phyloP scores from a whole-genome alignment of 495 filamentous ascomycete genomes.

The Friedmanniomyces simplex region DNA sequence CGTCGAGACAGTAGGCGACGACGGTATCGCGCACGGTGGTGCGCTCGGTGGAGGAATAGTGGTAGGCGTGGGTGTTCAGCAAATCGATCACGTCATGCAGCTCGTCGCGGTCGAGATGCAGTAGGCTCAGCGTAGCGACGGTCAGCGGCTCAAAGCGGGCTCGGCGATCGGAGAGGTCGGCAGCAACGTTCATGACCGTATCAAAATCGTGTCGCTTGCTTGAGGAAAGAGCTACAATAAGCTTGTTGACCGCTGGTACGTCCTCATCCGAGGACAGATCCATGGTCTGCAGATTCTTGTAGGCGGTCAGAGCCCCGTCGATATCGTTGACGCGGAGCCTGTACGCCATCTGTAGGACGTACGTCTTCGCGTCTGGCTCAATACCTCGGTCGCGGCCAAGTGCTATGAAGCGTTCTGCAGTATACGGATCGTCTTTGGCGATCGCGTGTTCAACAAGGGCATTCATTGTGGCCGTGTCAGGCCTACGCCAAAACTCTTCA shows the following conservation, averaged over 20 bases:
- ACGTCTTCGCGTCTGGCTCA: constrained; percentile 52
- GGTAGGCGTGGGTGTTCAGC: constrained; percentile 54
- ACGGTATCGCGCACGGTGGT: constrained; percentile 51
- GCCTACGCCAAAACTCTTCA: constrained; percentile 23
- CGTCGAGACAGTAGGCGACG: constrained; percentile 53
- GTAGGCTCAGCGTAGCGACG: constrained; percentile 54
- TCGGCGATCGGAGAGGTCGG: constrained; percentile 63
- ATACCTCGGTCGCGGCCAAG: constrained; percentile 55
- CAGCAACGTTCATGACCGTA: constrained; percentile 58
- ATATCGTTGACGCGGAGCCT: constrained; percentile 59
- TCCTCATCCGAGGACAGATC: constrained; percentile 45
- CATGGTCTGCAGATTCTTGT: constrained; percentile 48
- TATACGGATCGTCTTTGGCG: constrained; percentile 53
- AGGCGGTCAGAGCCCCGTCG: constrained; percentile 51
- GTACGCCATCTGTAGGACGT: constrained; percentile 65
- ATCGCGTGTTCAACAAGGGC: constrained; percentile 63
- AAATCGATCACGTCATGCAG: constrained; percentile 66
- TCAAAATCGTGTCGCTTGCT: constrained; percentile 47
- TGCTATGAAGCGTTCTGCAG: constrained; percentile 60
- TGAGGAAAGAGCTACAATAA: constrained; percentile 62
- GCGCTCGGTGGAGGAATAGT: constrained; percentile 56
- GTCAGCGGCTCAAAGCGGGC: constrained; percentile 60
- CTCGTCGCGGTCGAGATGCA: constrained; percentile 64
- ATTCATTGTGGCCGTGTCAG: constrained; percentile 66
- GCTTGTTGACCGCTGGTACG: constrained; percentile 56